These are phyloP conservation scores for Trichosporon asahii DNA, from an alignment of 1,284 basidiomycete species.

Conservation along the genomic window DNA sequence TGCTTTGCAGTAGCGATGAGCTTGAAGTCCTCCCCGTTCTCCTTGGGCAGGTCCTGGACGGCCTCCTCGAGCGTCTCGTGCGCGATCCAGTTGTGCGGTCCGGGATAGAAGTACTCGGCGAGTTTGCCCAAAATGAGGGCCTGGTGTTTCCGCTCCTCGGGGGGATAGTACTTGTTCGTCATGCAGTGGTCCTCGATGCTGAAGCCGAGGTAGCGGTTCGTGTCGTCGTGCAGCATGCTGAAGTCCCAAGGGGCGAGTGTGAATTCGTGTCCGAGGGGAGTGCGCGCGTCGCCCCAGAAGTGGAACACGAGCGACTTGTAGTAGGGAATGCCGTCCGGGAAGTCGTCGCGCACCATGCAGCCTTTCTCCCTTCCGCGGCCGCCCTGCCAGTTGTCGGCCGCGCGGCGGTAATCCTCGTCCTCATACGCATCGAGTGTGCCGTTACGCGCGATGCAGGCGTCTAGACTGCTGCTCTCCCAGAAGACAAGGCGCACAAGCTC, in stretches of 20 bases:
- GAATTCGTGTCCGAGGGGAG: constrained; percentile 29
- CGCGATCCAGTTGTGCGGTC: neutral
- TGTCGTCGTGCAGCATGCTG: neutral
- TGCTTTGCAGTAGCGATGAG: neutral
- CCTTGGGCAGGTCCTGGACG: neutral
- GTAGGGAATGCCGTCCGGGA: constrained; percentile 31
- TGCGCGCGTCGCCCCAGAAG: constrained; percentile 27
- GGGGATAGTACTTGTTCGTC: neutral
- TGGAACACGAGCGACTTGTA: constrained; percentile 34
- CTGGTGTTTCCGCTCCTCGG: constrained; percentile 32
- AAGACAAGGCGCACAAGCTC: constrained; percentile 32
- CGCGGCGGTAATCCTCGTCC: neutral
- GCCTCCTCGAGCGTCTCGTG: neutral
- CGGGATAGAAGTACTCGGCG: constrained; percentile 34
- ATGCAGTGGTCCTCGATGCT: constrained; percentile 46
- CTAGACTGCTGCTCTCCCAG: constrained; percentile 24
- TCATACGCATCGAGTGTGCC: constrained; percentile 6
- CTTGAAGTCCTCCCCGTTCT: neutral
- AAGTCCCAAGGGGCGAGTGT: constrained; percentile 33
- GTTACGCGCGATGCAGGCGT: constrained; percentile 26
- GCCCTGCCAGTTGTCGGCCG: constrained; percentile 19
- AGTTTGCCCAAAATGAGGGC: constrained; percentile 48
- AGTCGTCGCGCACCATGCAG: constrained; percentile 28
- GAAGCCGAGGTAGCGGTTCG: constrained; percentile 34
- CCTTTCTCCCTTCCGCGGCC: constrained; percentile 11